Percentiles rank a stretch among this genome's conserved stretches.
phyloP scores from a whole-genome alignment of 129 eudicot genomes.

The Flaveria brownii region DNA sequence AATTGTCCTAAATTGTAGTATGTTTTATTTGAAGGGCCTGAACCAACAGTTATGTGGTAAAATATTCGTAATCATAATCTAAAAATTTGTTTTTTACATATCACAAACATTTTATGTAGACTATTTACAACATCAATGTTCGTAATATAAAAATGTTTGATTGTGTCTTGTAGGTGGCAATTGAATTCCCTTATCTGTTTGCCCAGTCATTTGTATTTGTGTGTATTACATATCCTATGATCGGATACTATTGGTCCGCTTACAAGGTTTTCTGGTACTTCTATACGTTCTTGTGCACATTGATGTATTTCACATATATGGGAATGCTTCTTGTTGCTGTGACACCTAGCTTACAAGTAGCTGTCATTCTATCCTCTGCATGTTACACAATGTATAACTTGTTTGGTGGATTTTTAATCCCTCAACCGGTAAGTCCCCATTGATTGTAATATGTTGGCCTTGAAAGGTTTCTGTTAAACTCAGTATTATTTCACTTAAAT shows the following conservation, averaged over 20 bases:
- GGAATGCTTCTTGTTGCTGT: conserved; percentile 69
- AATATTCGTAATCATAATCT: too few species aligned
- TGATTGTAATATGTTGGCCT: background rate
- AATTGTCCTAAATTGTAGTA: too few species aligned
- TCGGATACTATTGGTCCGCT: conserved; percentile 57
- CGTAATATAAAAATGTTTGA: background rate
- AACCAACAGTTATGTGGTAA: too few species aligned
- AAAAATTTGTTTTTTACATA: background rate
- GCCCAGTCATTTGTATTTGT: conserved; percentile 43
- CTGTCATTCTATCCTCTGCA: conserved; percentile 48
- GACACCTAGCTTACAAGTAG: conserved; percentile 61
- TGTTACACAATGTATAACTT: conserved; percentile 49
- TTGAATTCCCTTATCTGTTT: conserved; percentile 65
- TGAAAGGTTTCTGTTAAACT: background rate
- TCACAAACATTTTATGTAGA: background rate
- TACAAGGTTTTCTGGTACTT: conserved; percentile 60
- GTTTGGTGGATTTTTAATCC: conserved; percentile 63
- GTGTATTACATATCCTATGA: conserved; percentile 64
- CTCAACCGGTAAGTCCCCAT: conserved; percentile 50
- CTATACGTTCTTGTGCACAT: conserved; percentile 56
- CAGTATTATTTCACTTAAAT: background rate
- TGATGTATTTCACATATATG: conserved; percentile 55
- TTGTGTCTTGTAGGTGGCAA: conserved; percentile 41
- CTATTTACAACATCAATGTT: too few species aligned
- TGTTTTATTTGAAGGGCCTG: too few species aligned